Conservation (phyloP, 2,329 filamentous ascomycete species). For the Malbranchea cinnamomea region DNA sequence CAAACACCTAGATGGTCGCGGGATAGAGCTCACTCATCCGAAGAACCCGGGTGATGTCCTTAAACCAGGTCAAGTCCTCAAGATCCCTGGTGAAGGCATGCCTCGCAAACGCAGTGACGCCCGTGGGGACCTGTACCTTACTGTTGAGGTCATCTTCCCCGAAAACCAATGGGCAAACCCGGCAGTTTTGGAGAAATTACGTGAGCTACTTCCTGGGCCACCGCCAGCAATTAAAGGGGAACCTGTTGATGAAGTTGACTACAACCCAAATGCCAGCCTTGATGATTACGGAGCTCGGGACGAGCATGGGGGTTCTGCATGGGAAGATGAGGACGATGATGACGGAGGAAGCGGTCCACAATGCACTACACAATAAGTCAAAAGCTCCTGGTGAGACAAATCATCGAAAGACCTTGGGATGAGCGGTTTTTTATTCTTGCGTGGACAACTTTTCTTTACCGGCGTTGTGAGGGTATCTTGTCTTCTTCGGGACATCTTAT, state of each 20-base stretch:
- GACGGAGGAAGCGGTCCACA: conserved; percentile 25
- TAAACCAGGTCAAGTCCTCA: conserved; percentile 70
- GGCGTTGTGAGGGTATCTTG: conserved; percentile 3
- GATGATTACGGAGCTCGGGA: conserved; percentile 46
- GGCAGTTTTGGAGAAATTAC: conserved; percentile 53
- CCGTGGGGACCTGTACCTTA: conserved; percentile 75
- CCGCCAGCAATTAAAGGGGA: conserved; percentile 50
- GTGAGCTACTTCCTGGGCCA: conserved; percentile 57
- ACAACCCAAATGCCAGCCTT: conserved; percentile 67
- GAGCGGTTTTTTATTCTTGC: conserved; percentile 1
- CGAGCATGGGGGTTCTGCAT: conserved; percentile 26
- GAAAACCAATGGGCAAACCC: conserved; percentile 71
- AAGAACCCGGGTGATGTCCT: conserved; percentile 66
- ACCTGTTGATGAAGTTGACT: conserved; percentile 74
- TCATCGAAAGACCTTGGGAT: background rate
- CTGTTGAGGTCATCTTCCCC: conserved; percentile 78
- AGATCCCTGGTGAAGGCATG: conserved; percentile 85
- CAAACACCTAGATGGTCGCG: conserved; percentile 84
- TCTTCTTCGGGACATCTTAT: no score
- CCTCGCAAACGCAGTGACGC: conserved; percentile 71
- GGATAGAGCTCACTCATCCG: conserved; percentile 66
- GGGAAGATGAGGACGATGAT: conserved; percentile 36
- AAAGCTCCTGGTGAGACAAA: background rate
- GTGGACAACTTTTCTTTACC: conserved; percentile 1
- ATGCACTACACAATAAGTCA: conserved; percentile 33